Conservation (phyloP, 257 asterid species). For the Primulina tabacum region DNA sequence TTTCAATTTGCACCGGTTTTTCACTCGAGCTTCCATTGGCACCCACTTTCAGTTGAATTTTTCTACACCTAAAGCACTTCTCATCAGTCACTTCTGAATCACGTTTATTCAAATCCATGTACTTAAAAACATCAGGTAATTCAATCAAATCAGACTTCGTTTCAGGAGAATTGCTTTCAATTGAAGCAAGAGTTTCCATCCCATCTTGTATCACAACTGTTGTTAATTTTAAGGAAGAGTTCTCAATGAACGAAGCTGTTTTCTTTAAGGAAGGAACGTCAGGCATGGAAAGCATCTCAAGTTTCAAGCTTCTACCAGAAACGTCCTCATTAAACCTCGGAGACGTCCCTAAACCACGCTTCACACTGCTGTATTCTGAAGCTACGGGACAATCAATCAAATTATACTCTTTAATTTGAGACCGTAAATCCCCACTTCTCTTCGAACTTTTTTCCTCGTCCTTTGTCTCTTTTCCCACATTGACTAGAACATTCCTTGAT, state of each 20-base stretch:
- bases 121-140: conserved; percentile 6
- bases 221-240: conserved; percentile 21
- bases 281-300: conserved; percentile 18
- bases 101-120: conserved; percentile 15
- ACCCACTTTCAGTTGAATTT: conserved; percentile 22
- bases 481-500: conserved; percentile 22
- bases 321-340: conserved; percentile 3
- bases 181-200: background rate
- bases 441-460: conserved; percentile 8
- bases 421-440: background rate
- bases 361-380: background rate
- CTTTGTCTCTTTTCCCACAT: conserved; percentile 21
- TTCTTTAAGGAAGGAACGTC: conserved; percentile 3
- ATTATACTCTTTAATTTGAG: conserved; percentile 5
- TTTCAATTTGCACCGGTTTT: conserved; percentile 12
- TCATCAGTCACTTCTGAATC: conserved; percentile 29
- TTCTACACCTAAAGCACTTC: conserved; percentile 50
- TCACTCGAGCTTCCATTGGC: conserved; percentile 23
- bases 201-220: conserved; percentile 4
- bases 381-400: conserved; percentile 17
- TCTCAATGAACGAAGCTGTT: conserved; percentile 4
- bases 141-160: conserved; percentile 16
- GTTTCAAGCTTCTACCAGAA: conserved; percentile 6
- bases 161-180: conserved; percentile 12
- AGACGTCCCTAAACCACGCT: conserved; percentile 7